Evolutionary conservation across 176 grass and related monocot species (phyloP), one percentile per base, ranked within the genome.

Genomic region (Aegilops tauschii): DNA sequence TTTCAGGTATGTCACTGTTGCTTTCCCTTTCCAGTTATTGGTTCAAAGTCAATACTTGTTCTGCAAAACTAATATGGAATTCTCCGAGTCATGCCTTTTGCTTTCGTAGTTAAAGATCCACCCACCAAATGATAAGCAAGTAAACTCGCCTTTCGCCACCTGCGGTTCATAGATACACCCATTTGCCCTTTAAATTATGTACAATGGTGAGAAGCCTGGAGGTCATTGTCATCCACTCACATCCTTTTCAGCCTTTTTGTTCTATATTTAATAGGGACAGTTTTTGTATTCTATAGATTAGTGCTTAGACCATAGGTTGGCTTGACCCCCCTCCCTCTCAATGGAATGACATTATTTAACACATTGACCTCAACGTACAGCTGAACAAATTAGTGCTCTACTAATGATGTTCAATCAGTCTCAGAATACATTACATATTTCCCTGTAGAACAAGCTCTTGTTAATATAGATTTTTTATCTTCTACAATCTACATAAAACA

Each of bases 1-100:
- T 98, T 79, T 98, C 91, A 83, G 95, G 95, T 98, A 81, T 83
- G 81, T 39, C 91, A 39, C n/a, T 69, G 42, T 44, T 28, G 8
- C 8, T 76, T 76, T 31, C 9, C 27, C 8, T 76, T 52, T 18
- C 5, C 14, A 30, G 45, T 20, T 76, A 14, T 30, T 76, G 18
- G 27, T 1, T 31, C 73, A 28, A 54, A 54, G 18, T 20, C 12
- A 54, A 12, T 54, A 20, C 28, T 31, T 76, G 14, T 76, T 11
- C 6, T 30, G 25, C 5, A 50, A 76, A 44, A 9, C 39, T 42
- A 42, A 42, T 9, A 42, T 10, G 8, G 39, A 31, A 1, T 18
- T 54, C 10, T 30, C 44, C 2, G 30, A 18, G 25, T 44, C 25
- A 52, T 52, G 14, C 16, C 49, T 52, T 52, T 52, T 17, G 17